Base-by-base conservation (phyloP, 2,329 filamentous ascomycete species). In the Teratosphaeria viscida region DNA sequence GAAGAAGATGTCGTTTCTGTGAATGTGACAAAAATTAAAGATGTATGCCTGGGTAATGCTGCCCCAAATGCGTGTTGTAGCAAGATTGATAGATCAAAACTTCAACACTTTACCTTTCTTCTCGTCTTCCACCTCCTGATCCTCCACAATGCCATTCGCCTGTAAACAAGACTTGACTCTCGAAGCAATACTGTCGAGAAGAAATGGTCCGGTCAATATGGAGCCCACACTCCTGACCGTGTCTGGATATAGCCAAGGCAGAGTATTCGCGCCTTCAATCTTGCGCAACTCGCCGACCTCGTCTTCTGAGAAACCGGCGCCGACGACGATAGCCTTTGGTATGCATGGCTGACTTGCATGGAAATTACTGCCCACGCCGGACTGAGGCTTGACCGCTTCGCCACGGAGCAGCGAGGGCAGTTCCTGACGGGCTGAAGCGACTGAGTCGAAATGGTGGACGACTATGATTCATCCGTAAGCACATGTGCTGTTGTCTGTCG, bases 191-290 rank as follows among this genome's bases (percentile, higher is more conserved):
- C 56, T 57, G 4, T 53, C 59, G 60, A 67, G 60, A 55, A 67
- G 59, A 56, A 65, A 60, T 16, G 63, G 52, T 10, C 59, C 63
- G 5, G 58, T 56, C 5, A 65, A 52, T 16, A 55, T 59, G 11
- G 61, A 61, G 11, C 43, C 60, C 2, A 59, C 61, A 26, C 59
- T 63, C 59, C 64, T 65, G 14, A 58, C 29, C 27, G 60, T 35
- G 19, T 63, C 57, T 19, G 65, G 65, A 37, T 62, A 63, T 52
- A 67, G 54, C 62, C 62, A 67, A 8, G 64, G 61, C 3, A 67
- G 34, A 16, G 52, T 59, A 19, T 60, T 37, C n/a, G 56, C 63
- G 32, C 65, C 65, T 29, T 59, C 59, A 5, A 61, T 29, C 49
- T 53, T 54, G 5, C 58, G 59, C 61, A 67, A 62, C 19, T 60